Evolutionary conservation across 192 early-diverging fungal genomes (phyloP).

Genomic region (Coemansia sp.): DNA sequence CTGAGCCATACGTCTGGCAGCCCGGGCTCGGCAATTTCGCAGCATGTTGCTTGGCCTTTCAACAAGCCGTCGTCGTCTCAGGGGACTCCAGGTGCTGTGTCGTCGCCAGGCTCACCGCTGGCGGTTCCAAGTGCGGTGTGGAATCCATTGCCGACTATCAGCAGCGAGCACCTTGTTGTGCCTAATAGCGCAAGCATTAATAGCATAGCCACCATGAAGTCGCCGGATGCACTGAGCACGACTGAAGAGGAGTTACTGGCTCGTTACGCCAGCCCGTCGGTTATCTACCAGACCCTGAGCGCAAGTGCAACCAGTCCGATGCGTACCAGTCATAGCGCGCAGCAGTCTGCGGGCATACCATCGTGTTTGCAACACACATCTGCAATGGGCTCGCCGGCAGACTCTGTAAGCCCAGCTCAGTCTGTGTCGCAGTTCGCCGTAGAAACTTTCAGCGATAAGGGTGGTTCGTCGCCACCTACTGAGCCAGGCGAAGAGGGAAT

Average conservation of each 20-base stretch:
- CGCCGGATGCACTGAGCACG: slow-evolving; percentile 10
- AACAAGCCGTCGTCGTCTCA: slow-evolving; percentile 27
- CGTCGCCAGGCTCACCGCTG: slow-evolving; percentile 5
- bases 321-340: neutral
- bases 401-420: slow-evolving; percentile 14
- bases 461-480: neutral
- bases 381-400: slow-evolving; percentile 33
- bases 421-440: slow-evolving; percentile 28
- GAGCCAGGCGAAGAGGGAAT: neutral
- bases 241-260: slow-evolving; percentile 41
- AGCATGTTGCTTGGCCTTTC: slow-evolving; percentile 47
- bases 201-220: neutral
- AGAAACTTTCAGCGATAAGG: neutral
- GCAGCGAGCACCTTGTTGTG: slow-evolving; percentile 2
- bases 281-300: slow-evolving; percentile 42
- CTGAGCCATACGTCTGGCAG: slow-evolving; percentile 33
- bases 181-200: slow-evolving; percentile 5
- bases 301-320: slow-evolving; percentile 4
- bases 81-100: neutral
- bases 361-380: slow-evolving; percentile 18
- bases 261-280: slow-evolving; percentile 36
- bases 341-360: neutral
- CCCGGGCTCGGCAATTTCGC: slow-evolving; percentile 20
- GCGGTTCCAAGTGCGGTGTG: neutral
- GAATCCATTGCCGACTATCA: neutral